Base-by-base conservation (phyloP, 129 eudicot genomes). In the Erigeron canadensis region DNA sequence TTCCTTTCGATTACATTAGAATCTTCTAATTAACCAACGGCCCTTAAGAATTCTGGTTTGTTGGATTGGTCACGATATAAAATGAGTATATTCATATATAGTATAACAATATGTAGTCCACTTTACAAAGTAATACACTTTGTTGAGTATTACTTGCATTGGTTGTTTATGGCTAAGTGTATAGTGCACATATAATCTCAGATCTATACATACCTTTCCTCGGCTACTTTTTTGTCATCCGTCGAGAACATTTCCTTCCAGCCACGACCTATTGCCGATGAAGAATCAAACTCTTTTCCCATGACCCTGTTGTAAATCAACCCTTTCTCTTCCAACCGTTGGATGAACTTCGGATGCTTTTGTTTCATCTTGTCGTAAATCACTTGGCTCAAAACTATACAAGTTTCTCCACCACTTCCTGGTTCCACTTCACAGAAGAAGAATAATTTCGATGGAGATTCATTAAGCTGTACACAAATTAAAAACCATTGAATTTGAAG, bases 341-440 rank as follows among this genome's bases (percentile, higher is more conserved):
- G 8, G 2, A 51, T 19, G 17, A 51, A 51, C n/a, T 51, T 15
- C 0, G 22, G 57, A n/a, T 51, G 17, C 22, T n/a, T 51, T 3
- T 51, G 19, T 51, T 51, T 51, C 57, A 51, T 51, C 57, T 51
- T 51, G 57, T 51, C 10, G 22, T n/a, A 51, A 6, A 51, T 51
- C 57, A 51, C 57, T 15, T 51, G 57, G 22, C 57, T 51, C 17
- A 2, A 10, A 51, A n/a, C 57, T n/a, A 51, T 16, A 51, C 55
- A 48, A 48, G 55, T 48, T 48, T 48, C 55, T 5, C 55, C 55
- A 12, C 55, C 19, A 8, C 55, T 16, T 51, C 63, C 63, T 3
- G 63, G 63, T 15, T 57, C 63, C 10, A 57, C 63, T 57, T 57
- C 63, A 16, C 57, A 51, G 57, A 51, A 51, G 57, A 51, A 51